Conservation (phyloP, 1,284 basidiomycete species). For the Apiotrichum laibachii region DNA sequence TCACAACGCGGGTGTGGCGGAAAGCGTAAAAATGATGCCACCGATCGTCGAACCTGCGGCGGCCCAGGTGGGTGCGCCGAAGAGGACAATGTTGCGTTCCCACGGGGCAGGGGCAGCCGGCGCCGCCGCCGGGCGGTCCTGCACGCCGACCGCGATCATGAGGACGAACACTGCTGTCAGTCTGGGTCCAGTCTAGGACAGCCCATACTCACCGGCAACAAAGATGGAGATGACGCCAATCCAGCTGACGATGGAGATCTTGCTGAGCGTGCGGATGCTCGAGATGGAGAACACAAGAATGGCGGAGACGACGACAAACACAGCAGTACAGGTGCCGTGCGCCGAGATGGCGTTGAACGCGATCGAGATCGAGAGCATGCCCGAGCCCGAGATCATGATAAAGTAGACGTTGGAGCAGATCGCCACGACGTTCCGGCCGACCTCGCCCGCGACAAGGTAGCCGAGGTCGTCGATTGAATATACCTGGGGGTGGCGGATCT, state of each 20-base stretch:
- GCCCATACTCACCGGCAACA: conserved; percentile 16
- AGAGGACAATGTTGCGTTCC: conserved; percentile 30
- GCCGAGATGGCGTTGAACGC: conserved; percentile 41
- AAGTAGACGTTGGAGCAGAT: conserved; percentile 12
- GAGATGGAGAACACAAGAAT: conserved; percentile 29
- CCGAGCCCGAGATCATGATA: conserved; percentile 19
- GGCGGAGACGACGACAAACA: conserved; percentile 31
- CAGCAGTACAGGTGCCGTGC: conserved; percentile 36
- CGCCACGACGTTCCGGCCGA: conserved; percentile 26
- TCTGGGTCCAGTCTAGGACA: not conserved
- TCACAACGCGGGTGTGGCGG: conserved; percentile 22
- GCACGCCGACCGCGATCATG: conserved; percentile 39
- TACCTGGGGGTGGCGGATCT: conserved; percentile 19
- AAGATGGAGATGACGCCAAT: conserved; percentile 29
- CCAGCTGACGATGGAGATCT: conserved; percentile 37
- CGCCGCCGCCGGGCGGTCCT: conserved; percentile 40
- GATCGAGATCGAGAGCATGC: conserved; percentile 42
- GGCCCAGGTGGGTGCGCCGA: conserved; percentile 27
- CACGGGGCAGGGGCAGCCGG: conserved; percentile 32
- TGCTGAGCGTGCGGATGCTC: conserved; percentile 32
- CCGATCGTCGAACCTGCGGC: conserved; percentile 10
- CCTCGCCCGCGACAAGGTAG: conserved; percentile 22
- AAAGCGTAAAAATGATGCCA: conserved; percentile 28
- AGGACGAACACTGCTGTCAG: conserved; percentile 33
- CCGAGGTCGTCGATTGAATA: conserved; percentile 32